Evolutionary conservation across 2,329 filamentous ascomycete genomes (phyloP).

Genomic region (Trichoderma cornu-damae): DNA sequence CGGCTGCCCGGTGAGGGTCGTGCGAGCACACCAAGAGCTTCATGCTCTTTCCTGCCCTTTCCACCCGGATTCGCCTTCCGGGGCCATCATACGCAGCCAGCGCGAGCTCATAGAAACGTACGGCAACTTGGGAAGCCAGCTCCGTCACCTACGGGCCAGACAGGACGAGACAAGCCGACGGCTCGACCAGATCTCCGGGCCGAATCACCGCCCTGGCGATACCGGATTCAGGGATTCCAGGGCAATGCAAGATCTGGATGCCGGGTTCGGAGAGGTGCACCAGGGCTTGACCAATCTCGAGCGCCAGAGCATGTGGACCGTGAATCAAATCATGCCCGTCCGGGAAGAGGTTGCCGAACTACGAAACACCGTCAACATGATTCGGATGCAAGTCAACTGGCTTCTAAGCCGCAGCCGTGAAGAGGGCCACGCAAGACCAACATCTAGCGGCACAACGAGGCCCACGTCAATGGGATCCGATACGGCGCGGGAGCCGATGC

Average conservation of each 20-base stretch:
- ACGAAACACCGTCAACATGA: conserved; percentile 51
- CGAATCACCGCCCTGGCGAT: conserved; percentile 29
- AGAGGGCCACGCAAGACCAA: conserved; percentile 38
- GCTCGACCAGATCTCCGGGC: conserved; percentile 39
- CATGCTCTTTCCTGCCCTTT: conserved; percentile 50
- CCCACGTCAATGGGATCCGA: conserved; percentile 31
- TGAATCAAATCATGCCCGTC: conserved; percentile 57
- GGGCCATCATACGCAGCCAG: conserved; percentile 46
- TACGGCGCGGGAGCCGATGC: conserved; percentile 26
- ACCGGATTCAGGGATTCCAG: conserved; percentile 41
- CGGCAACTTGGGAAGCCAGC: conserved; percentile 32
- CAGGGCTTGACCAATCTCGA: conserved; percentile 55
- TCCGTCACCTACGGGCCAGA: conserved; percentile 33
- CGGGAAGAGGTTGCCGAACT: conserved; percentile 59
- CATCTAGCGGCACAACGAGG: conserved; percentile 32
- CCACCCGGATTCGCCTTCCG: conserved; percentile 45
- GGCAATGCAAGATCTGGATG: conserved; percentile 41
- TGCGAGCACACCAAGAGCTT: conserved; percentile 36
- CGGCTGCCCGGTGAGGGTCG: conserved; percentile 33
- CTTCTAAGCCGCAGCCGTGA: conserved; percentile 50
- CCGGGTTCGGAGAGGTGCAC: conserved; percentile 51
- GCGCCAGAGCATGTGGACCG: conserved; percentile 55
- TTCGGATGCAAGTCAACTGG: conserved; percentile 57
- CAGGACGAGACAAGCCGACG: conserved; percentile 34
- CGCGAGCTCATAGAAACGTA: conserved; percentile 44